Percentiles rank a stretch among this genome's conserved stretches.
Evolutionary conservation across 2,329 filamentous ascomycete genomes (phyloP).

Genomic region (Monilinia polystroma): DNA sequence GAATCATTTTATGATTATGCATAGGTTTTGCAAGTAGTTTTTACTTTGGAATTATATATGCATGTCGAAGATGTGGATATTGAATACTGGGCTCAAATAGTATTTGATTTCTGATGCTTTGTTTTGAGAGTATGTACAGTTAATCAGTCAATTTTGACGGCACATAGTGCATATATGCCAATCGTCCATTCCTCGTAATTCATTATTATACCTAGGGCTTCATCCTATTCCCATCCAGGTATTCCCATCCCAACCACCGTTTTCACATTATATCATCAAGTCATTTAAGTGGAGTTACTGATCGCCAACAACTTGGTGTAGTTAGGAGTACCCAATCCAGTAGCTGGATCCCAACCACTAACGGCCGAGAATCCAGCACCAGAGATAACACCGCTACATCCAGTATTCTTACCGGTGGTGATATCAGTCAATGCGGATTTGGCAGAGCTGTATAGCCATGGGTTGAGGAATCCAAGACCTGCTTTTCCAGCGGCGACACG

Average conservation of each 20-base stretch:
- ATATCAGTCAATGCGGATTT: constrained; percentile 46
- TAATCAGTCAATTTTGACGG: background rate
- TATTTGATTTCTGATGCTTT: background rate
- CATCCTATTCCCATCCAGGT: background rate
- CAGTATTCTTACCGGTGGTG: constrained; percentile 42
- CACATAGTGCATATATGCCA: background rate
- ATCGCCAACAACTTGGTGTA: constrained; percentile 29
- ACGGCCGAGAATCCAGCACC: constrained; percentile 18
- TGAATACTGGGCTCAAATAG: background rate
- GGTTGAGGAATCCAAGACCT: constrained; percentile 47
- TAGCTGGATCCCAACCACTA: constrained; percentile 48
- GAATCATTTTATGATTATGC: background rate
- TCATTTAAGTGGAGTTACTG: constrained; percentile 21
- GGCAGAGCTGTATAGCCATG: constrained; percentile 44
- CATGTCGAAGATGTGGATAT: background rate
- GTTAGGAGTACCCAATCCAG: constrained; percentile 48
- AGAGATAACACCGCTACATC: constrained; percentile 40
- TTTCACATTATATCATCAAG: background rate
- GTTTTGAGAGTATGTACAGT: background rate
- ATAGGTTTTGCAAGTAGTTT: background rate
- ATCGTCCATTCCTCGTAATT: background rate
- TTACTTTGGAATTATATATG: background rate
- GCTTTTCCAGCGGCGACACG: constrained; percentile 51
- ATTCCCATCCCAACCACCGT: background rate
- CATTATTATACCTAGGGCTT: background rate